Evolutionary conservation across 495 filamentous ascomycete species (phyloP).

Genomic region (Rusavskia elegans): DNA sequence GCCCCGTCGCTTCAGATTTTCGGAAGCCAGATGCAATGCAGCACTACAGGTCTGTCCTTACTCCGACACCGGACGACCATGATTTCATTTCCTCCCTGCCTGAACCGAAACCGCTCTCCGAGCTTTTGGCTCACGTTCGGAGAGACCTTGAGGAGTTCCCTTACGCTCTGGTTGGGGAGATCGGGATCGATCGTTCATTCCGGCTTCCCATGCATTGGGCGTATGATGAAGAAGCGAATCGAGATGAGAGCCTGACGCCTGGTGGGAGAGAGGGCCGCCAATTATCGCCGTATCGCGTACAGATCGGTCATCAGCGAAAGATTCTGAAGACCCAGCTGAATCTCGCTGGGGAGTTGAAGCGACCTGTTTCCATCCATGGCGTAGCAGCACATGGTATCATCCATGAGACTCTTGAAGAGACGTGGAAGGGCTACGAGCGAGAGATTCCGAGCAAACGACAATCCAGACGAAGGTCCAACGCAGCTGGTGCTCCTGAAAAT

Average conservation of each 20-base stretch:
- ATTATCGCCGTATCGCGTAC: constrained; percentile 60
- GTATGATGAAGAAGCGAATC: constrained; percentile 30
- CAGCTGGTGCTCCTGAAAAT: constrained; percentile 15
- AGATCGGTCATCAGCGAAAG: constrained; percentile 59
- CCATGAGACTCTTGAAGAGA: constrained; percentile 53
- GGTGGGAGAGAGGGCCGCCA: constrained; percentile 67
- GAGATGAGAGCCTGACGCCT: constrained; percentile 47
- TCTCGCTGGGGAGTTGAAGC: constrained; percentile 65
- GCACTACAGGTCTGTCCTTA: constrained; percentile 62
- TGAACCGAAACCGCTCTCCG: constrained; percentile 50
- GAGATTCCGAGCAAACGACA: constrained; percentile 48
- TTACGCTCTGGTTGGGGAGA: constrained; percentile 65
- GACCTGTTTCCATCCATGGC: constrained; percentile 77
- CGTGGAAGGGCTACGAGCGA: constrained; percentile 76
- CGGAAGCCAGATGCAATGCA: constrained; percentile 29
- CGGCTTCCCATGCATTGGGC: constrained; percentile 57
- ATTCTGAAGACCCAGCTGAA: constrained; percentile 70
- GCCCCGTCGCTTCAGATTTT: constrained; percentile 1
- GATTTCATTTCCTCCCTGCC: constrained; percentile 54
- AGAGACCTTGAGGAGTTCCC: constrained; percentile 45
- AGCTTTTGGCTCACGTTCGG: constrained; percentile 48
- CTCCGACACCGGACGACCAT: constrained; percentile 36
- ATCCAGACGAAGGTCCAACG: constrained; percentile 26
- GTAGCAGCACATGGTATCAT: constrained; percentile 80
- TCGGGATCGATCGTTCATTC: constrained; percentile 78